Conservation (phyloP, 106 monocot species). For the Xerophyta viscosa region DNA sequence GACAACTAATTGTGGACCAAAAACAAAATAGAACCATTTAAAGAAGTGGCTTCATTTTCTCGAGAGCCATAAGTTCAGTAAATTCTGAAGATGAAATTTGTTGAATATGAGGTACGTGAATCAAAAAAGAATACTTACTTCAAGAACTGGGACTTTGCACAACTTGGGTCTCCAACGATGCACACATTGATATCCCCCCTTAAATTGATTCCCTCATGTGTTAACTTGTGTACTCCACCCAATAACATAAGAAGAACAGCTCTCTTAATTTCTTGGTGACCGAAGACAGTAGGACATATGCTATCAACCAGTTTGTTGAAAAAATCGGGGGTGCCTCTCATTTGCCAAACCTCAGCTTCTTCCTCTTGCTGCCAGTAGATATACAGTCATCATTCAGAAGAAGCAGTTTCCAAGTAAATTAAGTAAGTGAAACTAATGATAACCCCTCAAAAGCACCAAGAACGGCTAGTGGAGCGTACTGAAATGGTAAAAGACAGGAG, state of each 20-base stretch:
- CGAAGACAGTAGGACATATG: constrained; percentile 95
- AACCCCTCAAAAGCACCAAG: too few relatives aligned
- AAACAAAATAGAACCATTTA: too few relatives aligned
- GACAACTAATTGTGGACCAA: too few relatives aligned
- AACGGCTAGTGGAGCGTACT: too few relatives aligned
- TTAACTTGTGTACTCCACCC: constrained; percentile 91
- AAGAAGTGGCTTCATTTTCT: too few relatives aligned
- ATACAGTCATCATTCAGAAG: too few relatives aligned
- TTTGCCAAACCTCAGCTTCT: constrained; percentile 62
- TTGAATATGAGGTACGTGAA: too few relatives aligned
- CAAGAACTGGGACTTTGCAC: constrained; percentile 97
- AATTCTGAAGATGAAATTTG: too few relatives aligned
- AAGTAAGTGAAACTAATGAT: too few relatives aligned
- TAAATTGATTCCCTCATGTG: constrained; percentile 97
- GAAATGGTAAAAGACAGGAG: too few relatives aligned
- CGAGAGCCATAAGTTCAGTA: too few relatives aligned
- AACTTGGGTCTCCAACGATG: constrained; percentile 98
- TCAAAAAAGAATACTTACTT: constrained; percentile 45
- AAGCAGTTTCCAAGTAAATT: too few relatives aligned
- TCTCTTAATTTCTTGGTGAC: constrained; percentile 96
- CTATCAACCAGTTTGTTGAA: constrained; percentile 95
- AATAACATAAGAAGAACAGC: constrained; percentile 88
- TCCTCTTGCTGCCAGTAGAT: constrained; percentile 67
- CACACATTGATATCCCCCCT: constrained; percentile 99
- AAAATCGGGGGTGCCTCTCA: constrained; percentile 91